phyloP scores from a whole-genome alignment of 495 filamentous ascomycete genomes.

The Collariella sp. region DNA sequence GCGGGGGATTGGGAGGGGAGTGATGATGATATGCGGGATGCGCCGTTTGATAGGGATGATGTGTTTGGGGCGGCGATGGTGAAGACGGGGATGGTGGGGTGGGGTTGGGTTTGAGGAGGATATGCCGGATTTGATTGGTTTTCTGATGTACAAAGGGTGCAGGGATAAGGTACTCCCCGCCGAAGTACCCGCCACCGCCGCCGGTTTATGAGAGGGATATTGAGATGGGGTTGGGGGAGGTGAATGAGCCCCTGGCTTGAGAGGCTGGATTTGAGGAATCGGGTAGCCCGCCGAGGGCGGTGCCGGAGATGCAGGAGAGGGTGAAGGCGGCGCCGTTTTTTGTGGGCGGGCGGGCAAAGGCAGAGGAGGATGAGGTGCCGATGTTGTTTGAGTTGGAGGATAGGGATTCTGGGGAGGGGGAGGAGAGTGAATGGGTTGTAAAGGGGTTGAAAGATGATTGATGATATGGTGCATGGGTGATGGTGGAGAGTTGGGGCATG shows the following conservation, averaged over 20 bases:
- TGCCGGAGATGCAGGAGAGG: slow-evolving; percentile 36
- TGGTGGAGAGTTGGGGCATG: too few species aligned
- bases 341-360: not conserved
- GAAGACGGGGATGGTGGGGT: not conserved
- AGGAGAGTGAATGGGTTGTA: too few species aligned
- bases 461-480: too few species aligned
- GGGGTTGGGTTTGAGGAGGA: not conserved
- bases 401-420: too few species aligned
- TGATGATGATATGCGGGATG: slow-evolving; percentile 24
- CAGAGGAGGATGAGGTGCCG: not conserved
- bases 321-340: slow-evolving; percentile 9
- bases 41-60: slow-evolving; percentile 1
- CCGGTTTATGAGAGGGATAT: slow-evolving; percentile 6
- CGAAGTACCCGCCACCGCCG: not conserved
- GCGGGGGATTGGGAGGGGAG: slow-evolving; percentile 21
- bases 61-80: not conserved
- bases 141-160: not conserved
- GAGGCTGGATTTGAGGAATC: too few species aligned
- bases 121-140: not conserved
- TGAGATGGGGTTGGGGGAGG: slow-evolving; percentile 3
- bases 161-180: too few species aligned
- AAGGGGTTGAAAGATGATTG: too few species aligned
- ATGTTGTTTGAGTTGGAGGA: not conserved
- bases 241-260: too few species aligned
- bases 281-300: slow-evolving; percentile 11